phyloP scores from a whole-genome alignment of 805 yeast species.

The Metschnikowia shivogae region DNA sequence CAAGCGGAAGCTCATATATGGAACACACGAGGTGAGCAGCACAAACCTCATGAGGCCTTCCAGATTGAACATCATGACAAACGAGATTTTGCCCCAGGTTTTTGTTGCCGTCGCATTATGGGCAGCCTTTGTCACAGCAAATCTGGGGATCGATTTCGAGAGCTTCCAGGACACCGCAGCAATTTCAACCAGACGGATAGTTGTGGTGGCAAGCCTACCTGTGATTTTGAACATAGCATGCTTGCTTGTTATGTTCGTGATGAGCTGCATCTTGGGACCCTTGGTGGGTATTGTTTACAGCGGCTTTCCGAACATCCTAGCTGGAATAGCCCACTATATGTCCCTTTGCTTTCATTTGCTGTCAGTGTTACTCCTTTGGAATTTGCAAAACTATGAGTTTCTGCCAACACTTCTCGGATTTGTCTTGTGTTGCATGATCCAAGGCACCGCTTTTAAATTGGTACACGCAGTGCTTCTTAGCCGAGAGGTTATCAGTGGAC shows the following conservation, averaged over 20 bases:
- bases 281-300: constrained; percentile 39
- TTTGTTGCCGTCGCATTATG: constrained; percentile 31
- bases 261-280: constrained; percentile 52
- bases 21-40: constrained; percentile 35
- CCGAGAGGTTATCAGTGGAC: constrained; percentile 58
- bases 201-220: constrained; percentile 46
- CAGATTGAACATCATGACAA: constrained; percentile 36
- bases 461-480: constrained; percentile 50
- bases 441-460: constrained; percentile 52
- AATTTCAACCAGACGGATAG: constrained; percentile 29
- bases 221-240: constrained; percentile 40
- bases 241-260: constrained; percentile 36
- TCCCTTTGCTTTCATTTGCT: constrained; percentile 44
- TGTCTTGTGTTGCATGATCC: constrained; percentile 52
- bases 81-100: constrained; percentile 39
- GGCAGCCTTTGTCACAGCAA: constrained; percentile 50
- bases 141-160: constrained; percentile 45
- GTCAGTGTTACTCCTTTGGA: constrained; percentile 57
- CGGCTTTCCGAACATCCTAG: constrained; percentile 48
- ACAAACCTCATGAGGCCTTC: constrained; percentile 51
- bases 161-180: constrained; percentile 25
- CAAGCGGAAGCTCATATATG: constrained; percentile 12
- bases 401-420: constrained; percentile 58
- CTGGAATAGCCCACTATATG: constrained; percentile 28
- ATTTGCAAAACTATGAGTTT: constrained; percentile 64